A percentile compares a stretch with the other conserved stretches of the same genome.
Evolutionary conservation across 192 early-diverging fungal species (phyloP).

Genomic region (Chytriomyces sp.): DNA sequence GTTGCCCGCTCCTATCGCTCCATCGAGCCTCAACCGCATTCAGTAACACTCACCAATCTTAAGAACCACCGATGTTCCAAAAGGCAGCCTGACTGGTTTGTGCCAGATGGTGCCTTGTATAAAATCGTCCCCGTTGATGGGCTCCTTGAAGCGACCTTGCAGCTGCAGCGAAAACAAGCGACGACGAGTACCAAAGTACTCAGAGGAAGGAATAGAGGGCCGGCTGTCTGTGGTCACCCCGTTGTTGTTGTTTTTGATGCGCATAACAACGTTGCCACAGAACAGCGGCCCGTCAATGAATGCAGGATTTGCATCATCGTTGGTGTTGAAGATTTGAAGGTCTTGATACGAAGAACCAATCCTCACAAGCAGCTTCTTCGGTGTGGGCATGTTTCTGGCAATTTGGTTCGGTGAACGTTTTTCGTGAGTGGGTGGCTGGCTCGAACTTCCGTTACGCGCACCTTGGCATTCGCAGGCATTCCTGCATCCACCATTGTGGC

Average conservation of each 20-base stretch:
- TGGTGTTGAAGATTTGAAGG: slow-evolving; percentile 34
- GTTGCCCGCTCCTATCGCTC: too few species aligned
- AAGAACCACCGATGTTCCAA: slow-evolving; percentile 55
- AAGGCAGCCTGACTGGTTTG: slow-evolving; percentile 53
- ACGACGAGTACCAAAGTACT: slow-evolving; percentile 48
- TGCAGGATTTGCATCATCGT: slow-evolving; percentile 61
- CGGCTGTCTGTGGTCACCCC: slow-evolving; percentile 34
- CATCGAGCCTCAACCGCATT: too few species aligned
- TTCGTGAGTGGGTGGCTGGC: too few species aligned
- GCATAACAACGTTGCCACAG: slow-evolving; percentile 52
- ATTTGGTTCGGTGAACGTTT: too few species aligned
- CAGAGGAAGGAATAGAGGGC: slow-evolving; percentile 22
- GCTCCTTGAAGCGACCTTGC: slow-evolving; percentile 56
- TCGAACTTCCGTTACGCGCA: too few species aligned
- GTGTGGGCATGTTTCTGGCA: not conserved
- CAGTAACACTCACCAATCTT: slow-evolving; percentile 60
- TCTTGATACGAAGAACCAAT: slow-evolving; percentile 3
- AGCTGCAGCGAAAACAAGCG: slow-evolving; percentile 64
- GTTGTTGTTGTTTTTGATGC: slow-evolving; percentile 50
- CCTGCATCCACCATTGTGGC: too few species aligned
- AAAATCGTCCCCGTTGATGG: slow-evolving; percentile 27
- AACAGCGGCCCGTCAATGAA: slow-evolving; percentile 59
- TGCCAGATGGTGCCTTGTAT: slow-evolving; percentile 67
- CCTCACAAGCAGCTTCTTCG: not conserved
- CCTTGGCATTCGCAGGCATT: too few species aligned